Evolutionary conservation across 345 rosid genomes (phyloP).

Genomic region (Murraya koenigii): DNA sequence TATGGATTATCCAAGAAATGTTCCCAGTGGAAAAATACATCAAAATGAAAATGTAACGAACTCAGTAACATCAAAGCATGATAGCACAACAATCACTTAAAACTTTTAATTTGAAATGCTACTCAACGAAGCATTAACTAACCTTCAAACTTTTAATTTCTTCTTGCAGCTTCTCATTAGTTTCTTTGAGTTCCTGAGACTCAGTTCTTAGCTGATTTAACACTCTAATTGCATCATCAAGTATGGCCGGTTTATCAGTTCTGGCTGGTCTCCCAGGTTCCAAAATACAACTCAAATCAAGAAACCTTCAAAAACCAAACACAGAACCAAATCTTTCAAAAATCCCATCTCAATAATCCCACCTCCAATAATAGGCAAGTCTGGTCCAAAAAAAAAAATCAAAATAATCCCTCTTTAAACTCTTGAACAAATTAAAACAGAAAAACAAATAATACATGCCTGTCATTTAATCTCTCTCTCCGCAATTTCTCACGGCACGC

Average conservation of each 20-base stretch:
- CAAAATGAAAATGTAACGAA: neutral
- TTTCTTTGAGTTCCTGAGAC: slow-evolving; percentile 72
- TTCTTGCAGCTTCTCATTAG: slow-evolving; percentile 71
- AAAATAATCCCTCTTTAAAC: neutral
- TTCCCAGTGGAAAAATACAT: neutral
- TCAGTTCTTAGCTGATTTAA: slow-evolving; percentile 76
- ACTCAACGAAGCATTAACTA: neutral
- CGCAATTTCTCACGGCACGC: slow-evolving; percentile 92
- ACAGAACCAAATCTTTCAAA: neutral
- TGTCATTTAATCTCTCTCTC: slow-evolving; percentile 81
- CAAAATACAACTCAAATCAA: slow-evolving; percentile 71
- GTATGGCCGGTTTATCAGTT: slow-evolving; percentile 82
- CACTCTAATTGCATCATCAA: slow-evolving; percentile 78
- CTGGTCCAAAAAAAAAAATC: neutral
- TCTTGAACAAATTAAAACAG: neutral
- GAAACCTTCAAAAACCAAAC: slow-evolving; percentile 48
- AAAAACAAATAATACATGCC: slow-evolving; percentile 29
- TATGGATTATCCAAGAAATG: neutral
- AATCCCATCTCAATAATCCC: neutral
- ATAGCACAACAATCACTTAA: neutral
- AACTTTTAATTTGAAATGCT: neutral
- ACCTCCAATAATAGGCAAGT: neutral
- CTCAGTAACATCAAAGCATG: neutral
- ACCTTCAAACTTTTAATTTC: slow-evolving; percentile 88
- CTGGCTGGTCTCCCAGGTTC: slow-evolving; percentile 80